Evolutionary conservation across 2,329 filamentous ascomycete species (phyloP).

Genomic region (Sphaceloma murrayae): DNA sequence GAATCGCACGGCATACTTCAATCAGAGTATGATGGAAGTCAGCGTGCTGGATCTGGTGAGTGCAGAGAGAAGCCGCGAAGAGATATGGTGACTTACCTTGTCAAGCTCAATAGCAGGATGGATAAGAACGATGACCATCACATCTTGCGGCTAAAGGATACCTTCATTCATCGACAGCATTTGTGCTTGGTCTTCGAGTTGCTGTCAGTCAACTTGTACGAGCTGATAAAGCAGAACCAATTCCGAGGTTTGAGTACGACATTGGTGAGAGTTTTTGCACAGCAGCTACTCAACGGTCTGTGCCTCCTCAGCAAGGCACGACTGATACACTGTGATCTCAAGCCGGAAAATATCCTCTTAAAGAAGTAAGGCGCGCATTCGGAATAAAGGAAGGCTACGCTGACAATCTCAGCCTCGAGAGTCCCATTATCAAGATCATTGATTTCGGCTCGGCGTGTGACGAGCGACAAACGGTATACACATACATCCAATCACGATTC

Average conservation of each 20-base stretch:
- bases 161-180: conserved; percentile 96
- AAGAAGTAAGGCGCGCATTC: conserved; percentile 68
- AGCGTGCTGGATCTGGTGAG: conserved; percentile 87
- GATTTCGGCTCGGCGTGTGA: conserved; percentile 98
- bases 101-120: conserved; percentile 87
- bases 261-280: conserved; percentile 90
- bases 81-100: conserved; percentile 21
- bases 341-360: conserved; percentile 93
- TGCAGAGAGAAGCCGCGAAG: conserved; percentile 3
- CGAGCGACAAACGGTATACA: conserved; percentile 96
- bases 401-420: conserved; percentile 57
- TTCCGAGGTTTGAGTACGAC: conserved; percentile 96
- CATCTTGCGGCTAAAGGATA: conserved; percentile 86
- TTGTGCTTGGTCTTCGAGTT: conserved; percentile 93
- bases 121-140: conserved; percentile 99
- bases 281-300: conserved; percentile 87
- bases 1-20: conserved; percentile 97
- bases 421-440: conserved; percentile 99
- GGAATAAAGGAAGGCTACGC: not conserved
- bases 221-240: conserved; percentile 98
- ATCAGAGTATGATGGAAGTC: conserved; percentile 99
- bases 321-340: conserved; percentile 94
- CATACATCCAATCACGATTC: conserved; percentile 96
- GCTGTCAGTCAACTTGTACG: conserved; percentile 93
- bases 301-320: conserved; percentile 91